These are phyloP conservation scores for Westerdykella ornata DNA, from an alignment of 2,329 filamentous ascomycete species.

Conservation along the genomic window DNA sequence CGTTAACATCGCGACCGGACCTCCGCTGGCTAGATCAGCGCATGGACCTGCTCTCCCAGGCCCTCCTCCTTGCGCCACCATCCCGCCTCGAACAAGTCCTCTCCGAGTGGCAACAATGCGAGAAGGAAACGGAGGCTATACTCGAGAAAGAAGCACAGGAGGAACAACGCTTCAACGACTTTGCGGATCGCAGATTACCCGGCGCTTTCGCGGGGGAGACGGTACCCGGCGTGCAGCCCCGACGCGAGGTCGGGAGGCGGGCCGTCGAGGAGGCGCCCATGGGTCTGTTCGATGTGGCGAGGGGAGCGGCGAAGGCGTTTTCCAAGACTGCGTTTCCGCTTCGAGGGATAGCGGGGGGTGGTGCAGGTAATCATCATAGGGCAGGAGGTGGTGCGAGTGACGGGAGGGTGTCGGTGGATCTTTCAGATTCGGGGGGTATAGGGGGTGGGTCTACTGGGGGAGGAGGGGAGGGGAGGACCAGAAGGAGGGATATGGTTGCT, in stretches of 20 bases:
- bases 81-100: slow-evolving; percentile 67
- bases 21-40: slow-evolving; percentile 71
- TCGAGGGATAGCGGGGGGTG: slow-evolving; percentile 13
- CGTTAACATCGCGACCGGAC: slow-evolving; percentile 46
- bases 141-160: slow-evolving; percentile 60
- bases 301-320: slow-evolving; percentile 45
- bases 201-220: slow-evolving; percentile 40
- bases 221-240: slow-evolving; percentile 30
- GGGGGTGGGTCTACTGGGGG: slow-evolving; percentile 4
- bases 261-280: slow-evolving; percentile 46
- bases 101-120: slow-evolving; percentile 66
- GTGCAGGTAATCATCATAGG: slow-evolving; percentile 4
- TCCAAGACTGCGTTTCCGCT: slow-evolving; percentile 44
- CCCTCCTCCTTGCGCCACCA: slow-evolving; percentile 65
- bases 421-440: slow-evolving; percentile 36
- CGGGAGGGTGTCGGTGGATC: slow-evolving; percentile 21
- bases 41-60: slow-evolving; percentile 70
- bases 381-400: slow-evolving; percentile 7
- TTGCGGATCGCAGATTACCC: slow-evolving; percentile 52
- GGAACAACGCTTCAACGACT: slow-evolving; percentile 64
- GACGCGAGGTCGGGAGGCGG: slow-evolving; percentile 38
- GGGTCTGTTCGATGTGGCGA: slow-evolving; percentile 49
- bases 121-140: slow-evolving; percentile 65
- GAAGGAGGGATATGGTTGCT: slow-evolving; percentile 67
- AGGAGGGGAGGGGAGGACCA: slow-evolving; percentile 41